Conservation (phyloP, 352 stramenopile genomes). For the Phytophthora ohioensis region DNA sequence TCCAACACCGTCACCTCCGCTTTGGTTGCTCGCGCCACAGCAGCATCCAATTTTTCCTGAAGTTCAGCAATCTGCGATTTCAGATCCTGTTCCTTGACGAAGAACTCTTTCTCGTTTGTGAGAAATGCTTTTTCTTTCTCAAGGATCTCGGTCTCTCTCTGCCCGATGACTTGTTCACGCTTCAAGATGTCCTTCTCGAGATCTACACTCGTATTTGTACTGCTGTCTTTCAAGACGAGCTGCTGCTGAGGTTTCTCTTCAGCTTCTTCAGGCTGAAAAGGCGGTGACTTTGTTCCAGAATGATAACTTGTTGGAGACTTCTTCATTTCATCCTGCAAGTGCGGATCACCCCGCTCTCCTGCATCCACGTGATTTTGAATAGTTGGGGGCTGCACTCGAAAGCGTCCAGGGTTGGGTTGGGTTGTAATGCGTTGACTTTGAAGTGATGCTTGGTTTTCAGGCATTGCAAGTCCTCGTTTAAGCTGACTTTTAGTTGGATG, state of each 20-base stretch:
- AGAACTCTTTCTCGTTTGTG: conserved; percentile 44
- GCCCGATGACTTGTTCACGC: conserved; percentile 45
- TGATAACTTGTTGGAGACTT: background rate
- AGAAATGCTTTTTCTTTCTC: conserved; percentile 50
- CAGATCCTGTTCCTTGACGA: conserved; percentile 42
- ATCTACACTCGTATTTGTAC: conserved; percentile 70
- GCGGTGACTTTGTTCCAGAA: conserved; percentile 2
- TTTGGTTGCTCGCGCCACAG: conserved; percentile 29
- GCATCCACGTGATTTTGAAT: conserved; percentile 5
- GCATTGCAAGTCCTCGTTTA: background rate
- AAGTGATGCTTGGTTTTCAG: background rate
- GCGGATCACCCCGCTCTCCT: background rate
- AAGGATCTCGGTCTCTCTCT: conserved; percentile 45
- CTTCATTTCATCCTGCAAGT: conserved; percentile 1
- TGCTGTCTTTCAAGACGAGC: conserved; percentile 56
- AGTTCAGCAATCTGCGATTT: conserved; percentile 40
- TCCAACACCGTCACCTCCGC: conserved; percentile 43
- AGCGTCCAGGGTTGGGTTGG: background rate
- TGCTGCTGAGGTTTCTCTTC: conserved; percentile 19
- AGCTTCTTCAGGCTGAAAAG: background rate
- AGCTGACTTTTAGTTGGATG: conserved; percentile 15
- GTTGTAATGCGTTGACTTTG: conserved; percentile 4
- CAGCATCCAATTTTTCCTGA: conserved; percentile 34
- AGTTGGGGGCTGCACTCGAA: background rate
- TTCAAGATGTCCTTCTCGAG: conserved; percentile 57